phyloP scores from a whole-genome alignment of 305 asterid genomes.

The Fraxinus paxiana region DNA sequence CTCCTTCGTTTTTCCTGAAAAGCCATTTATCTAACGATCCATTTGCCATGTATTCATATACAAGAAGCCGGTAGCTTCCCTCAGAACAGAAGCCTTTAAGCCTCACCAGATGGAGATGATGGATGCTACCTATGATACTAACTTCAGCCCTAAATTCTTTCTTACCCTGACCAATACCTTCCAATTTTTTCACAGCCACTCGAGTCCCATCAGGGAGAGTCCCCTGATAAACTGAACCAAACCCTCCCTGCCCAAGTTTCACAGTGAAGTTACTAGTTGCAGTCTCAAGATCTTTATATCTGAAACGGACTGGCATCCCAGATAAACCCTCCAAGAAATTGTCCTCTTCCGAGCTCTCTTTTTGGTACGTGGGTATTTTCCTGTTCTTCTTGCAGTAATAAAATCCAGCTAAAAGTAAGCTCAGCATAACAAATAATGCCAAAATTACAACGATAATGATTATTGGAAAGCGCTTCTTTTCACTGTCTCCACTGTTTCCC shows the following conservation, averaged over 20 bases:
- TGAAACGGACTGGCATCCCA: conserved; percentile 18
- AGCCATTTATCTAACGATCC: conserved; percentile 1
- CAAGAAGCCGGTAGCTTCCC: conserved; percentile 19
- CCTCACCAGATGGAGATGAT: conserved; percentile 21
- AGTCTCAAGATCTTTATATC: conserved; percentile 13
- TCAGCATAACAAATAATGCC: conserved; percentile 24
- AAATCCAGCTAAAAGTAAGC: conserved; percentile 28
- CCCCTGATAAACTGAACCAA: conserved; percentile 21
- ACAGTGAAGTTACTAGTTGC: conserved; percentile 6
- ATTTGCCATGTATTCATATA: not conserved
- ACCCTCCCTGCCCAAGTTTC: conserved; percentile 9
- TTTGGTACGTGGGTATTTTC: conserved; percentile 20
- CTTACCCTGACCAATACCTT: conserved; percentile 1
- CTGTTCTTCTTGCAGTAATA: conserved; percentile 23
- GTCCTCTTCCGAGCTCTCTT: conserved; percentile 6
- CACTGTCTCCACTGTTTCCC: not conserved
- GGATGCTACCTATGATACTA: conserved; percentile 22
- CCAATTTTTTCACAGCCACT: conserved; percentile 1
- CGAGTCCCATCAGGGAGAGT: conserved; percentile 14
- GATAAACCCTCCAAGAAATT: conserved; percentile 18
- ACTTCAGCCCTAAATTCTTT: conserved; percentile 11
- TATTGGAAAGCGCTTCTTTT: conserved; percentile 27
- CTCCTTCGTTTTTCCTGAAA: not conserved
- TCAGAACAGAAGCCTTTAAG: conserved; percentile 17
- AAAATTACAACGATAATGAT: conserved; percentile 28